Evolutionary conservation across 2,329 filamentous ascomycete genomes (phyloP), one percentile per base, ranked within the genome.

Genomic region (Neofusicoccum umdonicola): DNA sequence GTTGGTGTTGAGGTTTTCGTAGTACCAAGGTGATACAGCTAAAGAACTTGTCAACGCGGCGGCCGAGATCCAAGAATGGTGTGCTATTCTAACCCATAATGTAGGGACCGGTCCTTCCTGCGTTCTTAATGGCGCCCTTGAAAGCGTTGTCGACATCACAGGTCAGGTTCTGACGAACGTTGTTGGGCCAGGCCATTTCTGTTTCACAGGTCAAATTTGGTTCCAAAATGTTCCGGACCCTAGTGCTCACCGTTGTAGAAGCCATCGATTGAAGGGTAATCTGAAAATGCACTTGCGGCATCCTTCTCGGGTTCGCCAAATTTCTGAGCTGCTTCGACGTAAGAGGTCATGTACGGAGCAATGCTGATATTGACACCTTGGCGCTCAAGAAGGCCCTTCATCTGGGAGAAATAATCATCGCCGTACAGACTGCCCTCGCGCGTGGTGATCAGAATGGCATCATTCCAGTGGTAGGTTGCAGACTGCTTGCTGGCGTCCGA

Each of bases 21-120:
- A 78, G 68, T 77, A 76, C 76, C 76, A 78, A 22, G 76, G 76
- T 11, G 76, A 77, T 57, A 78, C 71, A 42, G 73, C 76, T 76
- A 67, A 22, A 56, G 47, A 60, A 15, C 11, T 39, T 56, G 64
- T 64, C 34, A 54, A 31, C 27, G 6, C 27, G 27, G 27, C 27
- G 5, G 27, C 2, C 6, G 4, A 31, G 4, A 5, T 31, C 27
- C 27, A 31, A 7, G 42, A 39, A 60, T 65, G 66, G 66, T 12
- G 39, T 54, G 39, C 19, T 22, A 11, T 9, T 72, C 73, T 71
- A 66, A 76, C 74, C 67, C 73, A 77, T 77, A 61, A 78, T 76
- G 69, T 77, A 78, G 61, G 76, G 76, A 37, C 76, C 76, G 13
- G 68, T 71, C 66, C 70, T 70, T 65, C 72, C 72, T 48, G 73